These are phyloP conservation scores for Botrytis fabae DNA, from an alignment of 2,329 filamentous ascomycete species.

Conservation along the genomic window DNA sequence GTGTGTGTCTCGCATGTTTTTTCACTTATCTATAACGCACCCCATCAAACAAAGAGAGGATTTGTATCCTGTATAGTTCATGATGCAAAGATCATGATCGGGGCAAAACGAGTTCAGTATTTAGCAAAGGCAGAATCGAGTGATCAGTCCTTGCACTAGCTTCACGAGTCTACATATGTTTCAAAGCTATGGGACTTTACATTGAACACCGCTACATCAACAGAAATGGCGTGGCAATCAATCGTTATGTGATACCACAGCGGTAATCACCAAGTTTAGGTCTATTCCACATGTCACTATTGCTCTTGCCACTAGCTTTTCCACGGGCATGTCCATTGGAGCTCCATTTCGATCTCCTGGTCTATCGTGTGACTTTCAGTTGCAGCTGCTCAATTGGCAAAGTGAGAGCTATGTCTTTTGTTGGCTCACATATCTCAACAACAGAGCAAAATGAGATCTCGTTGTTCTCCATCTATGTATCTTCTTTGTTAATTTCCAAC, in stretches of 20 bases:
- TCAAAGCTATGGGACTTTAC: not conserved
- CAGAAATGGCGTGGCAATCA: not conserved
- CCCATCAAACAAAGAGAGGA: not conserved
- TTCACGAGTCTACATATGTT: not conserved
- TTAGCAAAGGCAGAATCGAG: not conserved
- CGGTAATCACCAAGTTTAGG: too few species aligned
- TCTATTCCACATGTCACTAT: not conserved
- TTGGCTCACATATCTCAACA: not conserved
- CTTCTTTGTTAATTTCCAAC: not conserved
- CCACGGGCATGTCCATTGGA: not conserved
- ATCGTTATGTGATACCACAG: not conserved
- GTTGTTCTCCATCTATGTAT: not conserved
- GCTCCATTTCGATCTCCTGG: not conserved
- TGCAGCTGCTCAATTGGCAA: not conserved
- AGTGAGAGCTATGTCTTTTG: not conserved
- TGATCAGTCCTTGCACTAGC: not conserved
- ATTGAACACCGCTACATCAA: not conserved
- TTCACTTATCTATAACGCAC: not conserved
- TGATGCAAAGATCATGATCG: not conserved
- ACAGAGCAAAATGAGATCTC: not conserved
- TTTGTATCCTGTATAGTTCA: not conserved
- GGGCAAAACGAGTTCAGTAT: not conserved
- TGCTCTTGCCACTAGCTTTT: not conserved
- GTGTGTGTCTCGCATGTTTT: not conserved
- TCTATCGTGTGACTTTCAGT: not conserved